Conservation (phyloP, 2,329 filamentous ascomycete species). For the Alternaria sp. region DNA sequence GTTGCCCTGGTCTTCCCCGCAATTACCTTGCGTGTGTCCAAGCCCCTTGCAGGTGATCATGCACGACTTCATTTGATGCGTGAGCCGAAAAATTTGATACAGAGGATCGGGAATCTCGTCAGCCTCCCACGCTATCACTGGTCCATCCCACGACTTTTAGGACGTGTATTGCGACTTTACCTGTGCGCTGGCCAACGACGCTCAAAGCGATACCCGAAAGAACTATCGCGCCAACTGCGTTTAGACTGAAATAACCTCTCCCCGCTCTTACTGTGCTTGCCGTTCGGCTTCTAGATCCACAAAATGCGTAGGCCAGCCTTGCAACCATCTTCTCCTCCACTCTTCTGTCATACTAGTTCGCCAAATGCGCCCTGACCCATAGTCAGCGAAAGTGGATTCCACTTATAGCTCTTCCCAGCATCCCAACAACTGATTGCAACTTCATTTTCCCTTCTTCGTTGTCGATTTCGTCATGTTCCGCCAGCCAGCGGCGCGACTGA, state of each 20-base stretch:
- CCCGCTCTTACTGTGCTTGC: conserved; percentile 34
- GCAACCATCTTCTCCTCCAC: conserved; percentile 21
- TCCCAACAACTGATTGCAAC: conserved; percentile 20
- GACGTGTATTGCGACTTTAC: conserved; percentile 34
- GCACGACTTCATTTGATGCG: conserved; percentile 44
- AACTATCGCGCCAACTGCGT: conserved; percentile 43
- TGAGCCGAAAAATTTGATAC: conserved; percentile 37
- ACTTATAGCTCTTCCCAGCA: conserved; percentile 19
- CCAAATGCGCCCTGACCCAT: conserved; percentile 30
- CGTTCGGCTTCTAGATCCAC: conserved; percentile 32
- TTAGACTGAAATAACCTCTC: conserved; percentile 44
- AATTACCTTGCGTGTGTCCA: conserved; percentile 40
- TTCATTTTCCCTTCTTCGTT: conserved; percentile 12
- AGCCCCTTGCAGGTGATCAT: conserved; percentile 50
- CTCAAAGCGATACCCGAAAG: conserved; percentile 31
- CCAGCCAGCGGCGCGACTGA: conserved; percentile 33
- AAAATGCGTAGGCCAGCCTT: conserved; percentile 34
- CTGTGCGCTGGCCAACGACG: conserved; percentile 41
- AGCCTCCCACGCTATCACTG: conserved; percentile 38
- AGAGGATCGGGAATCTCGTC: conserved; percentile 29
- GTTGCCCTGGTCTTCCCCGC: conserved; percentile 45
- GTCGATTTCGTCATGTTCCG: conserved; percentile 40
- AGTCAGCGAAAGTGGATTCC: conserved; percentile 27
- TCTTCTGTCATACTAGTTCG: conserved; percentile 25
- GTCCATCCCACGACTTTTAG: conserved; percentile 20